Percentiles rank a stretch among this genome's conserved stretches.
These are phyloP conservation scores for Neofusicoccum laricinum DNA, from an alignment of 2,329 filamentous ascomycete genomes.

Conservation along the genomic window DNA sequence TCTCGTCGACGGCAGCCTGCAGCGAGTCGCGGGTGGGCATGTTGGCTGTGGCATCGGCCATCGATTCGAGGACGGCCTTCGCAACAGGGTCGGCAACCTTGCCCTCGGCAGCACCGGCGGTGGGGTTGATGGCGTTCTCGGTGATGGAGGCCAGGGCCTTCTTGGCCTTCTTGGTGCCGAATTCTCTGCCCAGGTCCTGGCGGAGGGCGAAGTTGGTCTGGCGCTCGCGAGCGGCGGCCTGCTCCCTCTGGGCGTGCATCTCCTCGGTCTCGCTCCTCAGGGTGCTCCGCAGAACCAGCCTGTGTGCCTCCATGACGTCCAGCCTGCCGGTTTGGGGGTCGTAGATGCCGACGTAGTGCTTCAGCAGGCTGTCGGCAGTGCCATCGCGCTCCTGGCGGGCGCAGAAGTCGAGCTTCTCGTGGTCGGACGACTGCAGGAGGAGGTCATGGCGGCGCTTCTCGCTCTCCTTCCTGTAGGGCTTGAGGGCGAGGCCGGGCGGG, in stretches of 20 bases:
- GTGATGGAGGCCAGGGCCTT: slow-evolving; percentile 69
- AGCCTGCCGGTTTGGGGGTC: slow-evolving; percentile 54
- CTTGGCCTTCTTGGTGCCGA: slow-evolving; percentile 82
- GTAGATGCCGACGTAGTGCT: slow-evolving; percentile 61
- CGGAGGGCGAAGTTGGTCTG: slow-evolving; percentile 21
- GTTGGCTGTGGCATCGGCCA: slow-evolving; percentile 59
- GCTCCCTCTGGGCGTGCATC: slow-evolving; percentile 31
- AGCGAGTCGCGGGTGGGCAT: slow-evolving; percentile 67
- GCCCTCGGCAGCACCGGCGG: slow-evolving; percentile 23
- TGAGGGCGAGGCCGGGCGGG: slow-evolving; percentile 44
- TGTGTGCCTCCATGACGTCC: slow-evolving; percentile 52
- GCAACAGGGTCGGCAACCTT: slow-evolving; percentile 28
- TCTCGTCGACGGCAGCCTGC: slow-evolving; percentile 61
- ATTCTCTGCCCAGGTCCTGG: slow-evolving; percentile 65
- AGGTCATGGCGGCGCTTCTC: slow-evolving; percentile 44
- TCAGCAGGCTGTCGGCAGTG: slow-evolving; percentile 48
- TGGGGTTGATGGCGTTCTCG: slow-evolving; percentile 64
- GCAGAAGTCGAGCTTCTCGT: slow-evolving; percentile 59
- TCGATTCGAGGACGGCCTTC: slow-evolving; percentile 56
- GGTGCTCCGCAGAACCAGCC: slow-evolving; percentile 54
- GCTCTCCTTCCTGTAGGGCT: slow-evolving; percentile 44
- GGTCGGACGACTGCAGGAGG: slow-evolving; percentile 59
- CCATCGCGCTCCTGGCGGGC: slow-evolving; percentile 50
- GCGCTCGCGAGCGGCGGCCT: slow-evolving; percentile 25
- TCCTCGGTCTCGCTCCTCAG: slow-evolving; percentile 45